Conservation (phyloP, 2,329 filamentous ascomycete genomes). For the Elsinoe batatas region DNA sequence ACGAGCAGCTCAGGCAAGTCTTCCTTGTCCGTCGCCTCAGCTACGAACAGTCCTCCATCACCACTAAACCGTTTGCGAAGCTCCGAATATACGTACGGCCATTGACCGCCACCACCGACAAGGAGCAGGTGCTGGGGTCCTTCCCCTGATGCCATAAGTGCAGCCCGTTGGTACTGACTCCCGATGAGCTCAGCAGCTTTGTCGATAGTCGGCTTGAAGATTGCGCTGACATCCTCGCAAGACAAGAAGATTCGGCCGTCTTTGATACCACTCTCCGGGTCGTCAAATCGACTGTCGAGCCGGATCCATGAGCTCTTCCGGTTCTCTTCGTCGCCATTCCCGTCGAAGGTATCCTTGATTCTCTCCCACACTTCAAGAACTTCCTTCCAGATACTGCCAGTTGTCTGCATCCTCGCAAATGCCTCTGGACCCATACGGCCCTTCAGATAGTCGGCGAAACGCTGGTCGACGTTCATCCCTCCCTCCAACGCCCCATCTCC, state of each 20-base stretch:
- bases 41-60: not conserved
- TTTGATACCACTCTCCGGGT: constrained; percentile 64
- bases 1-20: constrained; percentile 53
- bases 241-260: constrained; percentile 67
- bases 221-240: constrained; percentile 55
- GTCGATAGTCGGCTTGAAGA: constrained; percentile 56
- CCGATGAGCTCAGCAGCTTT: constrained; percentile 33
- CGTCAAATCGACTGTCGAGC: constrained; percentile 61
- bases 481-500: constrained; percentile 70
- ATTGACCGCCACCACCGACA: constrained; percentile 73
- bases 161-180: constrained; percentile 35
- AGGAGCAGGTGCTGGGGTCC: constrained; percentile 58
- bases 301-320: constrained; percentile 60
- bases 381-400: constrained; percentile 64
- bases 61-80: constrained; percentile 58
- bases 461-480: constrained; percentile 69
- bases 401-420: constrained; percentile 69
- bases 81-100: constrained; percentile 56
- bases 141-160: constrained; percentile 26
- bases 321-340: constrained; percentile 56
- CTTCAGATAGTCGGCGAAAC: constrained; percentile 61
- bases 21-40: not conserved
- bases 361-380: constrained; percentile 73
- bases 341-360: constrained; percentile 71
- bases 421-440: constrained; percentile 16